Base-by-base conservation (phyloP, 2,329 filamentous ascomycete species). In the Cercospora brassicicola region DNA sequence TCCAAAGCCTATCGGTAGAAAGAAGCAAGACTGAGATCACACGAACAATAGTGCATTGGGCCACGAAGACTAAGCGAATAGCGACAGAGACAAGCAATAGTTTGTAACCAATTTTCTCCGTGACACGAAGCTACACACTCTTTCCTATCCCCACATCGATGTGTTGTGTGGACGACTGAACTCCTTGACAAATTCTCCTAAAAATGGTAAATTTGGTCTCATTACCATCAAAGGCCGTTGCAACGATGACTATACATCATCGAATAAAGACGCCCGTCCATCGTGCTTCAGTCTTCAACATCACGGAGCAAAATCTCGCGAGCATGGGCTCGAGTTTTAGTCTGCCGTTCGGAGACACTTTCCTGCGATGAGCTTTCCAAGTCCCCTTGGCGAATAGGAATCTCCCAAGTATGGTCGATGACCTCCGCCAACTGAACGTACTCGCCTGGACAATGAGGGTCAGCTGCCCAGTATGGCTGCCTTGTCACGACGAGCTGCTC, bases 361-460 rank as follows among this genome's bases (percentile, higher is more conserved):
- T 57, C 55, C 28, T 57, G 55, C 28, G 55, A 57, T 28, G 55
- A 57, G 55, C 55, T 57, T 33, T 57, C 55, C 55, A 57, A 57
- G 55, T 57, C 55, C n/a, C 55, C 28, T 57, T 63, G 62, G 59
- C 67, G 66, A 2, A 57, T 23, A 2, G 63, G 64, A 10, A 72
- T 67, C 33, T 67, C 67, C 72, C 72, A 74, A 18, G 64, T 66
- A 39, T 73, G 72, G 60, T 72, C 71, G 26, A 73, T 71, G 11
- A 71, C 64, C 61, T 74, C 72, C 10, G 72, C 71, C 51, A 68
- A 36, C 55, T 74, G 69, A 26, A 73, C 67, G 30, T 70, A 74
- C 55, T 74, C 71, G 13, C 64, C 59, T 0, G 63, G 60, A 60
- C 63, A 69, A 33, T 72, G 68, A 13, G 66, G 69, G 60, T 73